Evolutionary conservation across 2,329 filamentous ascomycete genomes (phyloP).

Genomic region (Scleromitrula shiraiana): DNA sequence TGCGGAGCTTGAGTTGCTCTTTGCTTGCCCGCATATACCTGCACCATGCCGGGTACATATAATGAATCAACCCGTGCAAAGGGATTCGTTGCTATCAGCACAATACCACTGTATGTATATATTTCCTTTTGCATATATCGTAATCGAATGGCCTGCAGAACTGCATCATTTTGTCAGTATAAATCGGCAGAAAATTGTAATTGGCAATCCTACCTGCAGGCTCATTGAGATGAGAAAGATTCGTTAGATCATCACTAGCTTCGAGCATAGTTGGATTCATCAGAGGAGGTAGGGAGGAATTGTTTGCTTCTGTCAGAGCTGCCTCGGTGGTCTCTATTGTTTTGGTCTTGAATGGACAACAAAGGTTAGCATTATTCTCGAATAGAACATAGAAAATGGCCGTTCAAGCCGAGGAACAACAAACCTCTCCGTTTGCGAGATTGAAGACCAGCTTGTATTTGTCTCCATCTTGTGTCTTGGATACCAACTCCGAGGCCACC

Average conservation of each 20-base stretch:
- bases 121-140: constrained; percentile 98
- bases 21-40: constrained; percentile 96
- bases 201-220: constrained; percentile 65
- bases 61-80: constrained; percentile 96
- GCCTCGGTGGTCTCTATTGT: constrained; percentile 68
- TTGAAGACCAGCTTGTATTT: constrained; percentile 84
- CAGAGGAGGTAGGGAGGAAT: constrained; percentile 74
- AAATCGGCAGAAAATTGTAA: background rate
- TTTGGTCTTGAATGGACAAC: constrained; percentile 52
- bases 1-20: constrained; percentile 94
- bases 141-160: constrained; percentile 93
- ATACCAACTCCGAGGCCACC: constrained; percentile 89
- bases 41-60: constrained; percentile 99
- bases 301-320: constrained; percentile 68
- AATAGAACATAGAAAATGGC: constrained; percentile 1
- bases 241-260: constrained; percentile 96
- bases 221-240: constrained; percentile 95
- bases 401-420: constrained; percentile 19
- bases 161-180: constrained; percentile 39
- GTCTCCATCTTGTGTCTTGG: constrained; percentile 74
- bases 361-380: constrained; percentile 22
- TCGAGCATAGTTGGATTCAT: constrained; percentile 99
- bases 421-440: constrained; percentile 88
- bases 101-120: constrained; percentile 98
- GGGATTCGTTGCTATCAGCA: constrained; percentile 95